phyloP scores from a whole-genome alignment of 352 stramenopile genomes.

The Phytophthora vignae region DNA sequence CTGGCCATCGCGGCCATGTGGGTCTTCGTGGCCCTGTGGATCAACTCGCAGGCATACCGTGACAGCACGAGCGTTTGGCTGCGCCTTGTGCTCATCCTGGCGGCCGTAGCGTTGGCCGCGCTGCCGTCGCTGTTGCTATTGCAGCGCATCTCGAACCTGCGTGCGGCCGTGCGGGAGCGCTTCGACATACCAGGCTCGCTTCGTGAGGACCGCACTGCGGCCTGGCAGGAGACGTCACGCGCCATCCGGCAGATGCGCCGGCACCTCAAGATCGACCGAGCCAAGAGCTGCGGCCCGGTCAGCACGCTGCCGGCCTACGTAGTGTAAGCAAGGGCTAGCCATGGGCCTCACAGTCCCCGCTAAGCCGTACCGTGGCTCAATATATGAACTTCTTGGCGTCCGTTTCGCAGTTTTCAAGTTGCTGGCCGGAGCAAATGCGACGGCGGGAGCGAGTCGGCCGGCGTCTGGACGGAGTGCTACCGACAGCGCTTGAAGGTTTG shows the following conservation, averaged over 20 bases:
- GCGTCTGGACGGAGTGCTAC: slow-evolving; percentile 26
- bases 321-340: slow-evolving; percentile 17
- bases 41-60: slow-evolving; percentile 31
- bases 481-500: slow-evolving; percentile 29
- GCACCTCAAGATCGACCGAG: slow-evolving; percentile 45
- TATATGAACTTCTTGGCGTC: slow-evolving; percentile 17
- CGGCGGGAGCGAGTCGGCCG: neutral
- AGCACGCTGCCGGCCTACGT: slow-evolving; percentile 40
- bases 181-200: slow-evolving; percentile 47
- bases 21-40: slow-evolving; percentile 32
- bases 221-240: slow-evolving; percentile 38
- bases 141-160: slow-evolving; percentile 33
- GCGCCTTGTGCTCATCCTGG: slow-evolving; percentile 22
- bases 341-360: neutral
- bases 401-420: slow-evolving; percentile 15
- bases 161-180: slow-evolving; percentile 26
- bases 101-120: slow-evolving; percentile 16
- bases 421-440: neutral
- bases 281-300: slow-evolving; percentile 23
- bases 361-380: slow-evolving; percentile 12
- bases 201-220: slow-evolving; percentile 43
- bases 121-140: slow-evolving; percentile 35
- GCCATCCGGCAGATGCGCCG: slow-evolving; percentile 46
- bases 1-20: slow-evolving; percentile 15
- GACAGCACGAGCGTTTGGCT: slow-evolving; percentile 18